Percentiles rank a stretch among this genome's conserved stretches.
Evolutionary conservation across 139 green algal genomes (phyloP).

Genomic region (Tetradesmus lagerheimii): DNA sequence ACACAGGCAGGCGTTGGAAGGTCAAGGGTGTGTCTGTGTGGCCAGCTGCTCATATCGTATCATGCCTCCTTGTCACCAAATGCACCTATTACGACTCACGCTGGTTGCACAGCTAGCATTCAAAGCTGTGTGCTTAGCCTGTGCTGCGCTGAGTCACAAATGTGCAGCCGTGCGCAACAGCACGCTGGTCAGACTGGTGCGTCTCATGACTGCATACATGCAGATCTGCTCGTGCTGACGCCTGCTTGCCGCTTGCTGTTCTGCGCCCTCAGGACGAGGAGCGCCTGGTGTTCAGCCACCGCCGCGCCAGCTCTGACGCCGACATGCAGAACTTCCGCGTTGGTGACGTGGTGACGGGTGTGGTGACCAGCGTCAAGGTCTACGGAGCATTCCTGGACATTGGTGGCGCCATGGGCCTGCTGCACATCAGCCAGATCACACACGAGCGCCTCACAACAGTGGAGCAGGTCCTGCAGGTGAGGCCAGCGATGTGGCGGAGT

Average conservation of each 20-base stretch:
- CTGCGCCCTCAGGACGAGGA: slow-evolving; percentile 66
- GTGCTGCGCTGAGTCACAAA: too few relatives aligned
- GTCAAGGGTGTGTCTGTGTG: too few relatives aligned
- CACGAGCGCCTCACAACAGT: slow-evolving; percentile 93
- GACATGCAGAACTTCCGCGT: slow-evolving; percentile 47
- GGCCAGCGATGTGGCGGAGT: neutral
- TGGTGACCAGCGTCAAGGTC: slow-evolving; percentile 90
- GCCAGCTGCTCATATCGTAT: too few relatives aligned
- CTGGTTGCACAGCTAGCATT: too few relatives aligned
- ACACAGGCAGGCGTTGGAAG: too few relatives aligned
- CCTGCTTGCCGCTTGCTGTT: neutral
- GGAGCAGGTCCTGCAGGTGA: slow-evolving; percentile 80
- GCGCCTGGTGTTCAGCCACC: slow-evolving; percentile 92
- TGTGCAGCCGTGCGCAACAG: too few relatives aligned
- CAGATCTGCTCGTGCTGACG: neutral
- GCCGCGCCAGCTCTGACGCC: slow-evolving; percentile 50
- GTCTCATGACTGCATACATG: neutral
- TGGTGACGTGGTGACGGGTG: slow-evolving; percentile 91
- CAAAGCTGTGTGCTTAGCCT: too few relatives aligned
- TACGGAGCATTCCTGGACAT: slow-evolving; percentile 99
- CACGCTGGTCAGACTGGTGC: neutral
- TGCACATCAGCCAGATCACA: slow-evolving; percentile 98
- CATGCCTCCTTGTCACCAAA: too few relatives aligned
- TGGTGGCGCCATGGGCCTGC: slow-evolving; percentile 91
- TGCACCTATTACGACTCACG: too few relatives aligned